These are phyloP conservation scores for Crithidia sp. DNA, from an alignment of 208 protist species.

Conservation along the genomic window DNA sequence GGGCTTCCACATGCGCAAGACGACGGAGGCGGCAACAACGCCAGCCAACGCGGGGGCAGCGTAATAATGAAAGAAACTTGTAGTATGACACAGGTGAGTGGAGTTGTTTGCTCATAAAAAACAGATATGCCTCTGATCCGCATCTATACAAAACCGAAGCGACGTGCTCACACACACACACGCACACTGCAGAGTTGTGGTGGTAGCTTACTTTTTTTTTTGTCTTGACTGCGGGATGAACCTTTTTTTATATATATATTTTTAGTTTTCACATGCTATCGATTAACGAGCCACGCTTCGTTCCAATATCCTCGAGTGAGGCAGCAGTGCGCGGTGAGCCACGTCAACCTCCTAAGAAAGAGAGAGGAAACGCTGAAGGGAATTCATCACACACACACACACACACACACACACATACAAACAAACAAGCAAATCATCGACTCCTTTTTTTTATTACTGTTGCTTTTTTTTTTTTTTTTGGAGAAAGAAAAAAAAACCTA, in stretches of 20 bases:
- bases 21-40: background rate
- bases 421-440: background rate
- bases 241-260: background rate
- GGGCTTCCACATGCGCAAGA: conserved; percentile 27
- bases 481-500: no score
- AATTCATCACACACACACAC: no score
- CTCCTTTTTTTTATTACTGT: conserved; percentile 1
- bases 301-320: no score
- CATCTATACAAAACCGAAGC: background rate
- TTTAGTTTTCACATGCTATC: no score
- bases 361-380: no score
- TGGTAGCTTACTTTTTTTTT: no score
- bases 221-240: no score
- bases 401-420: background rate
- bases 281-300: no score
- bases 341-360: no score
- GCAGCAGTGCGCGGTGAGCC: no score
- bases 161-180: background rate
- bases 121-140: no score
- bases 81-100: background rate
- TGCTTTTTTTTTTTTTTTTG: conserved; percentile 11
- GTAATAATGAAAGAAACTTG: background rate
- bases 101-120: no score
- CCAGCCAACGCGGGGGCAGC: background rate
- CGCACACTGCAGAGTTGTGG: background rate